These are phyloP conservation scores for Trichosanthes cucumerina DNA, from an alignment of 306 rosid genomes.

Conservation along the genomic window DNA sequence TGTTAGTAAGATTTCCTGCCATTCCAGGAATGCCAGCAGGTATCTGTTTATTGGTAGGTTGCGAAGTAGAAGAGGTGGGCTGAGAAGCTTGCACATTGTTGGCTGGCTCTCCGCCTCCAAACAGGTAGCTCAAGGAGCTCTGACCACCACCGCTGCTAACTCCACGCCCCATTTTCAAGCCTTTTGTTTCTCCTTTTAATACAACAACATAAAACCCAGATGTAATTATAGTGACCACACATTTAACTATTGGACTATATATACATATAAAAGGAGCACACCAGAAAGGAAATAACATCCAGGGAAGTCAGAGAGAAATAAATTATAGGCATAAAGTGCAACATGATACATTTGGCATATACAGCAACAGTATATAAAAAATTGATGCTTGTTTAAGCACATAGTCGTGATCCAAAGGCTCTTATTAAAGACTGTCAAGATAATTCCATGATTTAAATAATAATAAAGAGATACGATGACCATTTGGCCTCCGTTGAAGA, in stretches of 20 bases:
- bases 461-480: background rate
- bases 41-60: conserved; percentile 28
- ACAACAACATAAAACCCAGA: background rate
- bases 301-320: background rate
- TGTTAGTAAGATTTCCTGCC: conserved; percentile 48
- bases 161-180: conserved; percentile 61
- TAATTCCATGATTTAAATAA: background rate
- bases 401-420: background rate
- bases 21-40: conserved; percentile 58
- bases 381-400: background rate
- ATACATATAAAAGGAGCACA: background rate
- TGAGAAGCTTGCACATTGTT: conserved; percentile 19
- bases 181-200: conserved; percentile 3
- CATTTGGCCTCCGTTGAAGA: background rate
- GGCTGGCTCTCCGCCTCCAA: conserved; percentile 50
- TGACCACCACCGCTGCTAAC: conserved; percentile 77
- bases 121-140: conserved; percentile 77
- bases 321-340: background rate
- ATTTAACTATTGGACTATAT: background rate
- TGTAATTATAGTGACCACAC: background rate
- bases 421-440: background rate
- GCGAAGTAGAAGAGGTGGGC: conserved; percentile 22
- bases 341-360: background rate
- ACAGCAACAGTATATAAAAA: background rate
- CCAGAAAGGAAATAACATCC: background rate